Conservation (phyloP, 768 basidiomycete species). For the Suillus luteus region DNA sequence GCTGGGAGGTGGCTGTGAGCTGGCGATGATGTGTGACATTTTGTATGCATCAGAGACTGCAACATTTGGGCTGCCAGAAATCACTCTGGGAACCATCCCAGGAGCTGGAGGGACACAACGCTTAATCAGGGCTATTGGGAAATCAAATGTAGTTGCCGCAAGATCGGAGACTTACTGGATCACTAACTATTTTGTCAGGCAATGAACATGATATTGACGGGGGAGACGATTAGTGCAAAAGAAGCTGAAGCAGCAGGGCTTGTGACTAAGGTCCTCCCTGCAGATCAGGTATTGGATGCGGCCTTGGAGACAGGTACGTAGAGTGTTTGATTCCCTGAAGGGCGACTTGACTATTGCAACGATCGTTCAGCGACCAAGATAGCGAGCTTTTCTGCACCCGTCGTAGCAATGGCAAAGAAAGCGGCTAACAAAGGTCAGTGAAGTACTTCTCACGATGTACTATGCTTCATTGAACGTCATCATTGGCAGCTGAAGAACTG, state of each 20-base stretch:
- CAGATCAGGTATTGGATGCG: constrained; percentile 41
- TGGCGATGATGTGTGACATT: constrained; percentile 95
- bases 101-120: constrained; percentile 95
- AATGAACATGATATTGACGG: constrained; percentile 59
- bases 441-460: background rate
- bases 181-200: constrained; percentile 32
- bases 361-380: constrained; percentile 27
- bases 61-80: constrained; percentile 93
- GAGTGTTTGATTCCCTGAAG: background rate
- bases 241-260: constrained; percentile 51
- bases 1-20: constrained; percentile 97
- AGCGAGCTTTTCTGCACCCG: constrained; percentile 34
- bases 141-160: constrained; percentile 48
- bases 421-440: constrained; percentile 47
- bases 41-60: constrained; percentile 86
- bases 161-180: background rate
- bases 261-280: constrained; percentile 45
- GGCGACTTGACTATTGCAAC: background rate
- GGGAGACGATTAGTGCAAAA: constrained; percentile 45
- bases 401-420: constrained; percentile 47
- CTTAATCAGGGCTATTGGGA: constrained; percentile 81
- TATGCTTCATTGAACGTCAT: background rate
- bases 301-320: constrained; percentile 43
- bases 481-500: constrained; percentile 44
- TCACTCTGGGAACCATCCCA: constrained; percentile 92